phyloP scores from a whole-genome alignment of 2,329 filamentous ascomycete species.

The Phialophora macrospora region DNA sequence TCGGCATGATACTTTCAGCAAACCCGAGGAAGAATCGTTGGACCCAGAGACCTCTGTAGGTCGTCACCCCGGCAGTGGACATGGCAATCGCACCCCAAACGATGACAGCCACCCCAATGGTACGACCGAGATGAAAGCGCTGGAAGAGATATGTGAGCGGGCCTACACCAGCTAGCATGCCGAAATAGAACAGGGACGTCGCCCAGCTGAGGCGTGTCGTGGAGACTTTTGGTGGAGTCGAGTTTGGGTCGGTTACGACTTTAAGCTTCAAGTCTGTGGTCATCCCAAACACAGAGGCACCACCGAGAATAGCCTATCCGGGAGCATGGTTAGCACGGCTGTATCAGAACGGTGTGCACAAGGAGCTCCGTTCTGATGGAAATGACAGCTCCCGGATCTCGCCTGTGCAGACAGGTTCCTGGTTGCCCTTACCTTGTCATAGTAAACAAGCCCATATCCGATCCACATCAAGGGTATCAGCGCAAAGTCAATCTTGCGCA shows the following conservation, averaged over 20 bases:
- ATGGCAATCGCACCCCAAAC: conserved; percentile 69
- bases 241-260: conserved; percentile 55
- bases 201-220: conserved; percentile 75
- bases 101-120: conserved; percentile 66
- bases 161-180: conserved; percentile 74
- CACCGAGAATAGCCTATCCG: conserved; percentile 70
- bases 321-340: neutral
- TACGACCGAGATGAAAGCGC: conserved; percentile 65
- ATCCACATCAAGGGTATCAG: conserved; percentile 71
- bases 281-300: conserved; percentile 76
- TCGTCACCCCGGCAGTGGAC: conserved; percentile 69
- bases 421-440: conserved; percentile 61
- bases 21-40: conserved; percentile 69
- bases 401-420: neutral
- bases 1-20: conserved; percentile 67
- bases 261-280: conserved; percentile 68
- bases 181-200: conserved; percentile 73
- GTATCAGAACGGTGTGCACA: neutral
- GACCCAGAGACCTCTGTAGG: conserved; percentile 65
- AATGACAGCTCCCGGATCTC: neutral
- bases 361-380: neutral
- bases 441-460: conserved; percentile 70
- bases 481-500: conserved; percentile 70
- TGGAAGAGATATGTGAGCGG: conserved; percentile 74
- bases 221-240: conserved; percentile 61